Evolutionary conservation across 1,284 basidiomycete genomes (phyloP), one percentile per base, ranked within the genome.

Genomic region (Moesziomyces globuligerus): DNA sequence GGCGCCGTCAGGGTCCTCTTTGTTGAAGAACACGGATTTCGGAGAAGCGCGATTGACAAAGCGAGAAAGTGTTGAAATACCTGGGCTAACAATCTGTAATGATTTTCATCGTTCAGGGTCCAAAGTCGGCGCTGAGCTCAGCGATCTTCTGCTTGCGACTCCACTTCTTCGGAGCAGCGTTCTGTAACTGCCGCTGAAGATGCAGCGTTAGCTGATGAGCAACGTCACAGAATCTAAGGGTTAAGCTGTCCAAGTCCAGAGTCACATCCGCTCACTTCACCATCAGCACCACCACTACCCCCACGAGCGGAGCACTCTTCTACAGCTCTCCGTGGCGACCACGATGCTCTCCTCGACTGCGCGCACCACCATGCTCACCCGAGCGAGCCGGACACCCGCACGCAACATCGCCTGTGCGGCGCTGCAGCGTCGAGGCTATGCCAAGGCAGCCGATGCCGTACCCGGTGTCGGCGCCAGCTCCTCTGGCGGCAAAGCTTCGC

Each of bases 111-210:
- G 26, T 45, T 39, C 40, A 64, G 53, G 54, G 49, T 55, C 48
- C 60, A 64, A 37, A 13, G 48, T 64, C 53, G 34, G 40, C 45
- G 62, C 41, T 66, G 62, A 59, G 62, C 55, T 58, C 62, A 59
- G 51, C 62, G 32, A 51, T 28, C 37, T 21, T 20, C 10, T 41
- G 26, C 8, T 24, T 36, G 20, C 45, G 1, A 28, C 51, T 58
- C 55, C 50, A 66, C 62, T 66, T 58, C 38, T 56, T 56, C 43
- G 18, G 38, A 38, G n/a, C 21, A 37, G 20, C 7, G n/a, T n/a
- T 32, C 24, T 25, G 32, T 7, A 10, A 18, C 7, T 37, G 29
- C 28, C 7, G 7, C 23, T 25, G 21, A 10, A 26, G 32, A 32
- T 38, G 40, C 47, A 28, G 17, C 20, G 7, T 37, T 49, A 48